These are phyloP conservation scores for Protomyces macrosporus DNA, from an alignment of 1,139 yeast genomes.

Conservation along the genomic window DNA sequence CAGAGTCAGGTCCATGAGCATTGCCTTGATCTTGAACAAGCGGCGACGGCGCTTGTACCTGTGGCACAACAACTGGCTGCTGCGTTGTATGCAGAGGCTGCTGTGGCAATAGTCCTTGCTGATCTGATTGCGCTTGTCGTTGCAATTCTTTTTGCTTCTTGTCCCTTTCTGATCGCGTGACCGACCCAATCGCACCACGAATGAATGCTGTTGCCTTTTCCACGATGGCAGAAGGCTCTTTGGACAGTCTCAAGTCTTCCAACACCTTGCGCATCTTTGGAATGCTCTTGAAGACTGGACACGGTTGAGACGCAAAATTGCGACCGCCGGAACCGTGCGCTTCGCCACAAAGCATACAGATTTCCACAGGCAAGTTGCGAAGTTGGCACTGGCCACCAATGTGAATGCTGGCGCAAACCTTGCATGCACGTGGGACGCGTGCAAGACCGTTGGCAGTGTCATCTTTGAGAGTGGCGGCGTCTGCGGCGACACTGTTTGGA, in stretches of 20 bases:
- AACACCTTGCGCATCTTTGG: slow-evolving; percentile 4
- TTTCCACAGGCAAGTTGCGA: slow-evolving; percentile 17
- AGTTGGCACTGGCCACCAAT: slow-evolving; percentile 21
- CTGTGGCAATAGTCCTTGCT: too few relatives aligned
- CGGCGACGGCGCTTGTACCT: too few relatives aligned
- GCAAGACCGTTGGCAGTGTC: neutral
- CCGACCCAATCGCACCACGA: slow-evolving; percentile 3
- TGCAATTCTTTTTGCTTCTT: neutral
- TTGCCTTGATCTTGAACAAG: too few relatives aligned
- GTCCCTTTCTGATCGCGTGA: slow-evolving; percentile 6
- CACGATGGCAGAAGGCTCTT: slow-evolving; percentile 13
- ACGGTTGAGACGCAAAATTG: neutral
- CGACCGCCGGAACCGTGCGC: slow-evolving; percentile 15
- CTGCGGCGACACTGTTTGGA: neutral
- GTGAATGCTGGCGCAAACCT: slow-evolving; percentile 4
- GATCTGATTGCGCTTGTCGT: neutral
- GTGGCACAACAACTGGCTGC: too few relatives aligned
- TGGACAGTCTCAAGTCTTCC: slow-evolving; percentile 12
- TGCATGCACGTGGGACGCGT: neutral
- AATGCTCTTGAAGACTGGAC: slow-evolving; percentile 9
- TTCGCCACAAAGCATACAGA: slow-evolving; percentile 12
- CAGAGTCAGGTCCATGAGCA: too few relatives aligned
- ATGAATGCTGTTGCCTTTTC: slow-evolving; percentile 17
- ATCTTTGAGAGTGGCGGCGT: neutral
- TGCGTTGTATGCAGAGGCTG: too few relatives aligned